These are phyloP conservation scores for Vinca major DNA, from an alignment of 305 asterid genomes.

Conservation along the genomic window DNA sequence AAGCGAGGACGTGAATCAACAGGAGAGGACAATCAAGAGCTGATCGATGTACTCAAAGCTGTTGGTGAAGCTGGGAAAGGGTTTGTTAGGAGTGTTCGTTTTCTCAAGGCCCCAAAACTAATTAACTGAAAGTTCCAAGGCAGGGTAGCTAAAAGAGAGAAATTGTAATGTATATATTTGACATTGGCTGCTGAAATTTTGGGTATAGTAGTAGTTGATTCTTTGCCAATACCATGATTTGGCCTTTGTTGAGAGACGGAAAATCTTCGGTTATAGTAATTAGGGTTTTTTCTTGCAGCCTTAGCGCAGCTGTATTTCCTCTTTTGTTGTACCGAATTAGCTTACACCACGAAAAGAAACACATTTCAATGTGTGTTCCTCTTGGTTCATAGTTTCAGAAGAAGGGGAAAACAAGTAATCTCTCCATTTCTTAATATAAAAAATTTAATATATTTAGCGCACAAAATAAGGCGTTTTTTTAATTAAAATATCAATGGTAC, in stretches of 20 bases:
- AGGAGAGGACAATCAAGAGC: conserved; percentile 30
- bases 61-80: conserved; percentile 90
- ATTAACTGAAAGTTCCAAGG: conserved; percentile 19
- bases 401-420: no score
- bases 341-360: no score
- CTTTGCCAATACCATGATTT: background rate
- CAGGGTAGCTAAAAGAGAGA: background rate
- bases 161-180: background rate
- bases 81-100: conserved; percentile 58
- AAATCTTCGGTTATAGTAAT: background rate
- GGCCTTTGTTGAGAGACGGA: conserved; percentile 1
- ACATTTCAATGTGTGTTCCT: background rate
- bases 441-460: no score
- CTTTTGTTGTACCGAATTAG: no score
- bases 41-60: conserved; percentile 40
- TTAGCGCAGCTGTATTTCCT: background rate
- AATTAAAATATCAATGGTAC: no score
- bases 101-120: conserved; percentile 60
- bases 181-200: background rate
- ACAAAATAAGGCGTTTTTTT: no score
- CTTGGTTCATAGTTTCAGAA: background rate
- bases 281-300: conserved; percentile 1
- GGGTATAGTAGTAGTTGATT: background rate
- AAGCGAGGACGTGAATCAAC: conserved; percentile 56
- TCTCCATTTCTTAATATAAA: no score